A percentile compares a stretch with the other conserved stretches of the same genome.
These are phyloP conservation scores for Mitragyna speciosa DNA, from an alignment of 257 asterid species.

Conservation along the genomic window DNA sequence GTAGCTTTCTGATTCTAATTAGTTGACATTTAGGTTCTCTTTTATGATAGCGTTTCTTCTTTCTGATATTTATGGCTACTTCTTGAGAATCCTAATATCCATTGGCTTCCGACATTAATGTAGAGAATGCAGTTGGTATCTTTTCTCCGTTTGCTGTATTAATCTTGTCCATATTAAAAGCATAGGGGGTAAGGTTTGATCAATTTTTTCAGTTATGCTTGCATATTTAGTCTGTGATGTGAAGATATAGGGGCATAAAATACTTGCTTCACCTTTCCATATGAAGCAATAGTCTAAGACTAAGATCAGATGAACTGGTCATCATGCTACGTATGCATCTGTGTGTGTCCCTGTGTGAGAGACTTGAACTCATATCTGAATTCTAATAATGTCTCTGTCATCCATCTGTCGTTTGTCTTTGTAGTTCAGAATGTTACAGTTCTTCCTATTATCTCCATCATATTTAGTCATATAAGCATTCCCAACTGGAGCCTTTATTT, in stretches of 20 bases:
- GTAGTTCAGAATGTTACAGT: too few relatives aligned
- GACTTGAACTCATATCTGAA: too few relatives aligned
- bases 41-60: not conserved
- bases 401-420: too few relatives aligned
- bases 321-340: not conserved
- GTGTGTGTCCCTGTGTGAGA: not conserved
- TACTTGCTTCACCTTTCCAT: not conserved
- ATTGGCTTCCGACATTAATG: not conserved
- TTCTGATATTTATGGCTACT: not conserved
- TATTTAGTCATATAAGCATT: not conserved
- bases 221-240: not conserved
- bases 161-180: not conserved
- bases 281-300: not conserved
- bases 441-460: too few relatives aligned
- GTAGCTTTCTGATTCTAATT: not conserved
- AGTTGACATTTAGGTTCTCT: not conserved
- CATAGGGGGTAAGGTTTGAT: not conserved
- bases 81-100: not conserved
- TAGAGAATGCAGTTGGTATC: not conserved
- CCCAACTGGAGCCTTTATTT: not conserved
- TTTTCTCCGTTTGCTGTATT: not conserved
- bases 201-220: not conserved
- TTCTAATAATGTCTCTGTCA: too few relatives aligned
- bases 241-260: not conserved
- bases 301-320: not conserved